Percentiles rank a stretch among this genome's conserved stretches.
phyloP scores from a whole-genome alignment of 148 eudicot species.

The Dysphania ambrosioides region DNA sequence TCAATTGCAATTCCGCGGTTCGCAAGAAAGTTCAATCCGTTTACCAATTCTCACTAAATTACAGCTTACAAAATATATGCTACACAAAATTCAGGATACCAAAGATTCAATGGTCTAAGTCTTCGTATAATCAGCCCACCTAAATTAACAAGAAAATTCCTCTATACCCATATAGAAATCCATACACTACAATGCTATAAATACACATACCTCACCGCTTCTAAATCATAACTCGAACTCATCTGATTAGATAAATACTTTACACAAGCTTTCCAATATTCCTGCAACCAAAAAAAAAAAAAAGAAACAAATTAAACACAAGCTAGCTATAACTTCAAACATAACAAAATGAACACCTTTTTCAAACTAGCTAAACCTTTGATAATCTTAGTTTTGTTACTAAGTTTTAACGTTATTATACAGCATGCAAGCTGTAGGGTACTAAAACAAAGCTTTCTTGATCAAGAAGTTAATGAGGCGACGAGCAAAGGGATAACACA shows the following conservation, averaged over 20 bases:
- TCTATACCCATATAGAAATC: background rate
- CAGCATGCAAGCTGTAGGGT: constrained; percentile 7
- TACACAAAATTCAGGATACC: background rate
- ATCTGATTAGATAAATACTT: background rate
- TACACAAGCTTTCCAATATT: background rate
- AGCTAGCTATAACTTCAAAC: too few species aligned
- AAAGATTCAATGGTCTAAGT: background rate
- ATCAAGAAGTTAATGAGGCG: background rate
- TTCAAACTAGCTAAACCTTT: constrained; percentile 1
- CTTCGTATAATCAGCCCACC: background rate
- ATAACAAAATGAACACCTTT: background rate
- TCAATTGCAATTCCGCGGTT: too few species aligned
- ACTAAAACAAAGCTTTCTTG: background rate
- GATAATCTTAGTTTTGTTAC: background rate
- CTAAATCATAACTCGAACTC: background rate
- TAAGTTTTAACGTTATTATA: constrained; percentile 6
- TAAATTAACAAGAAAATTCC: background rate
- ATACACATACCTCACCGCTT: background rate
- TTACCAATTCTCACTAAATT: background rate
- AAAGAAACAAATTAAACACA: too few species aligned
- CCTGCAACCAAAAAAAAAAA: background rate
- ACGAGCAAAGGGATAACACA: too few species aligned
- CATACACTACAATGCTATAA: too few species aligned
- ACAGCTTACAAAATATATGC: background rate
- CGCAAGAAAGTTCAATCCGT: background rate